Percentiles rank a stretch among this genome's conserved stretches.
Evolutionary conservation across 1,139 yeast species (phyloP).

Genomic region (Pneumocystis murina): DNA sequence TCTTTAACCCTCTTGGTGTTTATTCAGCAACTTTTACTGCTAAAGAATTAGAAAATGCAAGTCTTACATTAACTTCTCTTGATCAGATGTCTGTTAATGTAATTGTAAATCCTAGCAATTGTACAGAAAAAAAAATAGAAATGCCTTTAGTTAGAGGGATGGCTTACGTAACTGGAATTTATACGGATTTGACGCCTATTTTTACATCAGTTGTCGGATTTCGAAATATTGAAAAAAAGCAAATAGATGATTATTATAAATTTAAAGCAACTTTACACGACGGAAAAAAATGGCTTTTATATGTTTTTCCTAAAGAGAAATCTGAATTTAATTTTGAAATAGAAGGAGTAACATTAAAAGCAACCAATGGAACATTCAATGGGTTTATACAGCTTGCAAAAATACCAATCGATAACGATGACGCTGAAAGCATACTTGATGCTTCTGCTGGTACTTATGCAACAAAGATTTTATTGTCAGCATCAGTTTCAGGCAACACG

Average conservation of each 20-base stretch:
- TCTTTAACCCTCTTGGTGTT: slow-evolving; percentile 39
- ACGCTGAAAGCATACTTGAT: slow-evolving; percentile 6
- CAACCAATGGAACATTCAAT: slow-evolving; percentile 34
- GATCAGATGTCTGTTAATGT: slow-evolving; percentile 43
- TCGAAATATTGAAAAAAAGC: slow-evolving; percentile 33
- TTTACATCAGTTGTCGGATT: slow-evolving; percentile 41
- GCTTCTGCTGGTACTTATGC: slow-evolving; percentile 45
- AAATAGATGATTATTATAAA: slow-evolving; percentile 32
- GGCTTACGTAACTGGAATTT: slow-evolving; percentile 62
- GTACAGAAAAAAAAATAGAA: slow-evolving; percentile 18
- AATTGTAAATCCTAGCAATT: slow-evolving; percentile 29
- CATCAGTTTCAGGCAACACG: slow-evolving; percentile 25
- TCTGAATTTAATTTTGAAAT: slow-evolving; percentile 24
- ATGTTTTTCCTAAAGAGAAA: slow-evolving; percentile 27
- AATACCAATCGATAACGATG: slow-evolving; percentile 29
- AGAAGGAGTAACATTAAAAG: slow-evolving; percentile 28
- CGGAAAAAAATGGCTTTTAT: slow-evolving; percentile 43
- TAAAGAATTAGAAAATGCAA: slow-evolving; percentile 29
- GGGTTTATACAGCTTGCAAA: slow-evolving; percentile 51
- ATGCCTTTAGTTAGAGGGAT: slow-evolving; percentile 50
- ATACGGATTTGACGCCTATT: slow-evolving; percentile 39
- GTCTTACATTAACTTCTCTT: slow-evolving; percentile 32
- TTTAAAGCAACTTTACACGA: slow-evolving; percentile 27
- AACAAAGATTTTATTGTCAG: slow-evolving; percentile 28
- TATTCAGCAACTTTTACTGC: slow-evolving; percentile 46